Percentiles rank a stretch among this genome's conserved stretches.
Evolutionary conservation across 1,139 yeast genomes (phyloP).

Genomic region (Pneumocystis canis): DNA sequence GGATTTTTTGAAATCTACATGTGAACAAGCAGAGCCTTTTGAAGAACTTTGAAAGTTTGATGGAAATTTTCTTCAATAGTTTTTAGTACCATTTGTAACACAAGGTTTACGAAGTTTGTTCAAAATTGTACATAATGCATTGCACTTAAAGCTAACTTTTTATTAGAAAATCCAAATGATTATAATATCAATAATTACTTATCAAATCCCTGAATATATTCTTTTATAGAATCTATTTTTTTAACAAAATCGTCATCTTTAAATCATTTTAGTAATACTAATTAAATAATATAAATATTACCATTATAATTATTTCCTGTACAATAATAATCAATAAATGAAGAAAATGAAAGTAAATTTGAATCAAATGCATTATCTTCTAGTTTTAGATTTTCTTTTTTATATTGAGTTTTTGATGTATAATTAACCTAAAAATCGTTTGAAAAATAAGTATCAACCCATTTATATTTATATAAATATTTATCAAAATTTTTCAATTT

Average conservation of each 20-base stretch:
- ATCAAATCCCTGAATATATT: neutral
- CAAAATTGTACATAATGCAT: neutral
- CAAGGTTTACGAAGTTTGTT: neutral
- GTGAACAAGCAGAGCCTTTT: neutral
- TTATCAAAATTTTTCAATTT: neutral
- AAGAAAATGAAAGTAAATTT: neutral
- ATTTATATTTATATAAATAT: neutral
- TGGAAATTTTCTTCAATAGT: neutral
- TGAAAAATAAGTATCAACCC: neutral
- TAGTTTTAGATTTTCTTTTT: neutral
- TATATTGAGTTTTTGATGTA: neutral
- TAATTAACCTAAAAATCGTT: neutral
- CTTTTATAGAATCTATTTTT: neutral
- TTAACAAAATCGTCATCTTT: neutral
- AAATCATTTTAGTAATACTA: neutral
- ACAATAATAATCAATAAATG: neutral
- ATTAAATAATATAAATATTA: neutral
- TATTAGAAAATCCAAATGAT: neutral
- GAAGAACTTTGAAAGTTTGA: neutral
- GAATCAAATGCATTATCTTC: neutral
- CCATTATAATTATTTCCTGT: neutral
- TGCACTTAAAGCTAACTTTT: neutral
- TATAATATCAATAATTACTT: neutral
- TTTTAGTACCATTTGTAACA: neutral
- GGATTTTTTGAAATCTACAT: neutral